Evolutionary conservation across 2,329 filamentous ascomycete genomes (phyloP).

Genomic region (Scolecobasidium constrictum): DNA sequence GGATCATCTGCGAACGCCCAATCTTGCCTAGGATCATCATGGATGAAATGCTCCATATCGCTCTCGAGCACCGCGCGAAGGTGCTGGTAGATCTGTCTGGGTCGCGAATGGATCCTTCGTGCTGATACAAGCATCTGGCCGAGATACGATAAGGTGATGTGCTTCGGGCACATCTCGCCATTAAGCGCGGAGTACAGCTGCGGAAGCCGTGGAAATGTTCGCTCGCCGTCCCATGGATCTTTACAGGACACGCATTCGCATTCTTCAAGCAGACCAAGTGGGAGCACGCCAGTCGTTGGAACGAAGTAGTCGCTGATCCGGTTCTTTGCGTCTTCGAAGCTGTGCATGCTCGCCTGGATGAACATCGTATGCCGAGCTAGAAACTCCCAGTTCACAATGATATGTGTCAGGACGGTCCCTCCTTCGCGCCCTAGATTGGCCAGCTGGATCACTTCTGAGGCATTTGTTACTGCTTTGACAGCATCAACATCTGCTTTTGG

Average conservation of each 20-base stretch:
- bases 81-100: neutral
- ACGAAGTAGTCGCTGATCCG: neutral
- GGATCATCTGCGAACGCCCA: neutral
- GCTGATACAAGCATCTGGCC: neutral
- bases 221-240: neutral
- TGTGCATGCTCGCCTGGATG: conserved; percentile 34
- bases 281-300: neutral
- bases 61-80: neutral
- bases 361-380: conserved; percentile 37
- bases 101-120: neutral
- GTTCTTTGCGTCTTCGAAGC: conserved; percentile 12
- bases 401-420: conserved; percentile 37
- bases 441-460: conserved; percentile 16
- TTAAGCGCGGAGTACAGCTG: neutral
- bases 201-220: neutral
- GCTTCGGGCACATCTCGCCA: neutral
- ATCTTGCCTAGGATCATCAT: neutral
- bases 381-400: conserved; percentile 30
- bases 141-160: neutral
- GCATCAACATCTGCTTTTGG: conserved; percentile 10
- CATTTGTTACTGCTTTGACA: conserved; percentile 16
- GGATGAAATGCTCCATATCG: neutral
- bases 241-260: neutral
- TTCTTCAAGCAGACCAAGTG: neutral
- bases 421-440: conserved; percentile 34